These are phyloP conservation scores for Calonectria leucothoes DNA, from an alignment of 2,329 filamentous ascomycete genomes.

Conservation along the genomic window DNA sequence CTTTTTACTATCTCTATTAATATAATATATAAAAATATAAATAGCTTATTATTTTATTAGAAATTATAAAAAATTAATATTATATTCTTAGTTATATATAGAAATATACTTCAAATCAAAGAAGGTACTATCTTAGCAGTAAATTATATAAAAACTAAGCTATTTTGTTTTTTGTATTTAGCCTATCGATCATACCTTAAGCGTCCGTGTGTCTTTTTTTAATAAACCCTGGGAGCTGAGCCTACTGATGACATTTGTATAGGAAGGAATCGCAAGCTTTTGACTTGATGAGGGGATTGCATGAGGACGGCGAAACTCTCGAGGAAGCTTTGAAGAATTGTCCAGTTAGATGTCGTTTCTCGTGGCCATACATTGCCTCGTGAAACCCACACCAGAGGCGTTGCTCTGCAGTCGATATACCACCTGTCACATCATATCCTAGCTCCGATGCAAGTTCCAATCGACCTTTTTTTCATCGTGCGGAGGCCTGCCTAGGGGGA, in stretches of 20 bases:
- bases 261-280: neutral
- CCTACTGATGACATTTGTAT: neutral
- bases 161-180: too few species aligned
- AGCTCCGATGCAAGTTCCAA: neutral
- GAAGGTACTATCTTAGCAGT: too few species aligned
- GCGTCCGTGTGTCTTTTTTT: neutral
- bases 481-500: neutral
- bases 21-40: too few species aligned
- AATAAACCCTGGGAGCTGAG: neutral
- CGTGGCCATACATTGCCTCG: neutral
- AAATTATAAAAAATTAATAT: too few species aligned
- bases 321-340: neutral
- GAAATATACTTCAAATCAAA: too few species aligned
- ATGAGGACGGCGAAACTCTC: neutral
- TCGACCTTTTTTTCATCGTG: neutral
- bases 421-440: conserved; percentile 10
- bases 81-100: too few species aligned
- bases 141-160: too few species aligned
- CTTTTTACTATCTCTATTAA: too few species aligned
- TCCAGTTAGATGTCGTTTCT: neutral
- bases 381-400: conserved; percentile 1
- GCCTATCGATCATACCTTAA: too few species aligned
- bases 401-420: neutral
- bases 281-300: neutral
- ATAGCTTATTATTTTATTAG: too few species aligned